Percentiles rank a stretch among this genome's conserved stretches.
Conservation (phyloP, 2,329 filamentous ascomycete genomes). For the Calycina marina region DNA sequence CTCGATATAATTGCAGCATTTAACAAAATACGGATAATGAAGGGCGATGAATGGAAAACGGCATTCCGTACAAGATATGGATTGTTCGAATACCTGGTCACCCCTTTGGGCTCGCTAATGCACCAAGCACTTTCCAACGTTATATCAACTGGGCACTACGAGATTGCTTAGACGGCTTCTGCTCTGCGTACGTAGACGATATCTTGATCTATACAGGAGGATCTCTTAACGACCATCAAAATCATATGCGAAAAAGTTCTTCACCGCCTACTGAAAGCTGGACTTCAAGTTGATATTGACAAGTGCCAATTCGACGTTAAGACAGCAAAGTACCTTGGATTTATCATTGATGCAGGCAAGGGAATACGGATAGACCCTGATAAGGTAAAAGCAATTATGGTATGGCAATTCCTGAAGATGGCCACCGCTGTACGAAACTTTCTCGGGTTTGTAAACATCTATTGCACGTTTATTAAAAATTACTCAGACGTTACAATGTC, state of each 20-base stretch:
- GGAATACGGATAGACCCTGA: neutral
- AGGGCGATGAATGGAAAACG: constrained; percentile 10
- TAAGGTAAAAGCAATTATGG: neutral
- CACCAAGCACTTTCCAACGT: too few species aligned
- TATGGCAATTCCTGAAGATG: neutral
- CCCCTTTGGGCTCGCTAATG: constrained; percentile 18
- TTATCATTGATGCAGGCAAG: neutral
- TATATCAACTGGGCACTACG: constrained; percentile 10
- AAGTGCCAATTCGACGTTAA: neutral
- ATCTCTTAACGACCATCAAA: constrained; percentile 1
- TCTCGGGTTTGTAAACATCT: constrained; percentile 4
- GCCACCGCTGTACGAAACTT: neutral
- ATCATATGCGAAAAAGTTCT: constrained; percentile 1
- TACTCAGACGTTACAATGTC: too few species aligned
- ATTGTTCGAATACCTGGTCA: constrained; percentile 20
- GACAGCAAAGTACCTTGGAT: neutral
- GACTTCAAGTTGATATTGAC: constrained; percentile 1
- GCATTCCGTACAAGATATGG: constrained; percentile 13
- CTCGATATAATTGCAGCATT: constrained; percentile 14
- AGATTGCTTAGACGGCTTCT: constrained; percentile 8
- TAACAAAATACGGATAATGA: constrained; percentile 12
- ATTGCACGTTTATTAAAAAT: constrained; percentile 3
- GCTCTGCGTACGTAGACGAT: constrained; percentile 8
- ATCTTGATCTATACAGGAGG: constrained; percentile 7
- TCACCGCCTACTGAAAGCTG: constrained; percentile 2